Evolutionary conservation across 2,329 filamentous ascomycete species (phyloP).

Genomic region (Clonostachys byssicola): DNA sequence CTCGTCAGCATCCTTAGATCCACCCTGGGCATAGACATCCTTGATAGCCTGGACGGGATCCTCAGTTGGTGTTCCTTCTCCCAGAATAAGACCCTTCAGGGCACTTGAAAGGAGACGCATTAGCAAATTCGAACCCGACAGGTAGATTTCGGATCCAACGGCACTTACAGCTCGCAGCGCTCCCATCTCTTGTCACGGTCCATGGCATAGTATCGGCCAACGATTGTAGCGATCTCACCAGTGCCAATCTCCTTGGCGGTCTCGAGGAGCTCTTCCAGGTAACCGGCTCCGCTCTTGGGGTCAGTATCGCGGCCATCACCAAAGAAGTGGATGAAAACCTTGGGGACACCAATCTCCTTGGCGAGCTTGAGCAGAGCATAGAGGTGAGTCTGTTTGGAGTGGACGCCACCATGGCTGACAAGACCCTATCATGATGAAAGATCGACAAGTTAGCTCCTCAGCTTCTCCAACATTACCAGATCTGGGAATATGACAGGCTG

Average conservation of each 20-base stretch:
- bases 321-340: conserved; percentile 99
- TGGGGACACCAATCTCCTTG: conserved; percentile 79
- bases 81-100: conserved; percentile 78
- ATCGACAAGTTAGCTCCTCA: not conserved
- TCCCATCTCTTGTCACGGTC: conserved; percentile 99
- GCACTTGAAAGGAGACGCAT: conserved; percentile 32
- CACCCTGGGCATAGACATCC: conserved; percentile 76
- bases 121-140: not conserved
- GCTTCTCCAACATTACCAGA: not conserved
- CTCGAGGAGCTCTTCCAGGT: conserved; percentile 82
- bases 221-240: conserved; percentile 86
- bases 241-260: conserved; percentile 78
- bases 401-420: conserved; percentile 92
- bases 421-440: conserved; percentile 50
- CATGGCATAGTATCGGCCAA: conserved; percentile 98
- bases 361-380: conserved; percentile 84
- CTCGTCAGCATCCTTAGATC: conserved; percentile 76
- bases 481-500: too few relatives aligned
- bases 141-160: not conserved
- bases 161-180: conserved; percentile 64
- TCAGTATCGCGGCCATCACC: conserved; percentile 97
- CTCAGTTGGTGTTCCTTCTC: conserved; percentile 80
- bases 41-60: conserved; percentile 86
- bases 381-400: conserved; percentile 93
- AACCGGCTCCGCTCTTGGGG: conserved; percentile 85